Evolutionary conservation across 495 filamentous ascomycete species (phyloP).

Genomic region (Aspergillus leporis): DNA sequence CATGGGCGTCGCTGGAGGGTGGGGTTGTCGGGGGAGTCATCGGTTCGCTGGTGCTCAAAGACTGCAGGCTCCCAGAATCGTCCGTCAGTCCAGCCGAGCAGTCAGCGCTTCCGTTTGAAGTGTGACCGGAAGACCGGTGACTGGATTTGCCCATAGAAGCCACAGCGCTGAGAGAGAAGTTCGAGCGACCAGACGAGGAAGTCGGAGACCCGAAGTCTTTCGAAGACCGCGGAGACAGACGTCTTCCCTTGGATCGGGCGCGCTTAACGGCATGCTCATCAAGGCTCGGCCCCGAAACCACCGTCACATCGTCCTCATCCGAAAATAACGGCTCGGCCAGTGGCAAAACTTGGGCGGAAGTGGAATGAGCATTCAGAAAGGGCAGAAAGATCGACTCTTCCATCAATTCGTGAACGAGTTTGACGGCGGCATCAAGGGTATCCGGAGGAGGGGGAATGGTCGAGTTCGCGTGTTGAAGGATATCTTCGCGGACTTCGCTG

Average conservation of each 20-base stretch:
- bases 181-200: constrained; percentile 30
- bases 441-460: constrained; percentile 73
- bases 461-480: constrained; percentile 64
- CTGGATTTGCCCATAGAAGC: constrained; percentile 35
- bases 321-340: constrained; percentile 30
- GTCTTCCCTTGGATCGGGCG: constrained; percentile 36
- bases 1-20: constrained; percentile 60
- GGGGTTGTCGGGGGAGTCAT: constrained; percentile 92
- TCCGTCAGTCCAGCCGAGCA: constrained; percentile 44
- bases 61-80: constrained; percentile 46
- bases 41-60: constrained; percentile 57
- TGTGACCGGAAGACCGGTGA: constrained; percentile 36
- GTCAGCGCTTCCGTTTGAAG: constrained; percentile 41
- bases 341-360: constrained; percentile 34
- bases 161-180: constrained; percentile 35
- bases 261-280: constrained; percentile 36
- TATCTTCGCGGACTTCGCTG: constrained; percentile 74
- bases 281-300: constrained; percentile 31
- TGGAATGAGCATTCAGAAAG: constrained; percentile 42
- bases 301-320: constrained; percentile 35
- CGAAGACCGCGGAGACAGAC: constrained; percentile 47
- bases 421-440: constrained; percentile 82
- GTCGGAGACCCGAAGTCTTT: constrained; percentile 37
- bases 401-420: constrained; percentile 93
- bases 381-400: constrained; percentile 79